A percentile compares a stretch with the other conserved stretches of the same genome.
These are phyloP conservation scores for Spizellomyces sp. DNA, from an alignment of 192 early-diverging fungal genomes.

Conservation along the genomic window DNA sequence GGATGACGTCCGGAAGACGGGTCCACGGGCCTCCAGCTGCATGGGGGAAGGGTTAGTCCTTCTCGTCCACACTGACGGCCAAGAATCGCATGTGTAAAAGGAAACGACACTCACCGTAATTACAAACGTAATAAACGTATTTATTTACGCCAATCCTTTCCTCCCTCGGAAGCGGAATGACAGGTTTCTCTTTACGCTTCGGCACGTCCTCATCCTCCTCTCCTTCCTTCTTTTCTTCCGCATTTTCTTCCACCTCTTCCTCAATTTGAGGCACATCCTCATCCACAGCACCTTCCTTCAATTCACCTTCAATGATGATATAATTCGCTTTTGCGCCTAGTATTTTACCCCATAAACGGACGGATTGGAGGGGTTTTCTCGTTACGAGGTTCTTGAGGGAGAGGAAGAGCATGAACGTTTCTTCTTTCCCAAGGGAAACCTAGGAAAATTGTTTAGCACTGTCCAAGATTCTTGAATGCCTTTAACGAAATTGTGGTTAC, in stretches of 20 bases:
- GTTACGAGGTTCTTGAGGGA: conserved; percentile 51
- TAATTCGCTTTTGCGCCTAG: conserved; percentile 44
- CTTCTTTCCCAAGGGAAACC: conserved; percentile 57
- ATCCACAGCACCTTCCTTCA: conserved; percentile 49
- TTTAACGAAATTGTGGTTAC: conserved; percentile 31
- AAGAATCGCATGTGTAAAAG: background rate
- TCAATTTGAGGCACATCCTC: conserved; percentile 41
- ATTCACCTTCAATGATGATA: conserved; percentile 59
- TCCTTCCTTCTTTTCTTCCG: conserved; percentile 10
- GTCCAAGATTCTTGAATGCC: background rate
- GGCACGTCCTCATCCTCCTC: conserved; percentile 33
- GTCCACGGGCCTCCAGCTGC: conserved; percentile 56
- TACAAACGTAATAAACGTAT: conserved; percentile 64
- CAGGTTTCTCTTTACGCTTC: conserved; percentile 42
- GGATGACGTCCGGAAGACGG: conserved; percentile 58
- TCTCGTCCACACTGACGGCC: background rate
- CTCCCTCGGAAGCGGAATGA: conserved; percentile 46
- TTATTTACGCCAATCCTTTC: conserved; percentile 53
- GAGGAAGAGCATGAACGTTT: conserved; percentile 60
- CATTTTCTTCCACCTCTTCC: conserved; percentile 9
- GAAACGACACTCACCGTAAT: conserved; percentile 41
- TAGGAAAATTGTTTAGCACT: conserved; percentile 5
- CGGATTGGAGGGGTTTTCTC: conserved; percentile 57
- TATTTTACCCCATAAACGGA: conserved; percentile 63
- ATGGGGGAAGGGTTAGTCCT: background rate